Evolutionary conservation across 176 grass and related monocot genomes (phyloP), one percentile per base, ranked within the genome.

Genomic region (Bothriochloa decipiens): DNA sequence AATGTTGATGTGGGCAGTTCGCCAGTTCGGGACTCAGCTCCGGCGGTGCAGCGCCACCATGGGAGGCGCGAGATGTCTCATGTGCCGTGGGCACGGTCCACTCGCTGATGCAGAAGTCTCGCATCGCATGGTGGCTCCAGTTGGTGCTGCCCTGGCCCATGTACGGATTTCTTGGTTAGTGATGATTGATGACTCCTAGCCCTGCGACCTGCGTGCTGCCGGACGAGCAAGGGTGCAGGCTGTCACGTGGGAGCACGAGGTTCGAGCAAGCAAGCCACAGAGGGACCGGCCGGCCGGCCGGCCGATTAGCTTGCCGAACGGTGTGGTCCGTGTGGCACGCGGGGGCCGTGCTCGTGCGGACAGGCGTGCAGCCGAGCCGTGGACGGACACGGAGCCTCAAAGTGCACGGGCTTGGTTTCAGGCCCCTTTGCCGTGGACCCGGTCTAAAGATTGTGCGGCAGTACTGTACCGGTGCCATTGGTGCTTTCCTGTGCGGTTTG

Each of bases 161-260:
- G 77, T 41, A 50, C 78, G 71, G 32, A 28, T 15, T 12, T 55
- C 33, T 73, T 33, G 42, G 16, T 4, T n/a, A 42, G 2, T 15
- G n/a, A 26, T 27, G 65, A 63, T 63, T 10, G 3, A 27, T 28
- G n/a, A 62, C 50, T 8, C 50, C 60, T 35, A n/a, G 46, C 73
- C 57, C 28, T 28, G 62, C 40, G 53, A 23, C 55, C 67, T 82
- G 66, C 67, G 75, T 62, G 61, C 47, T 76, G 40, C 85, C 78
- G 18, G 23, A 12, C 70, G 58, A 83, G 70, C 70, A 63, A 81
- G 46, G 52, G 18, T 20, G 25, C 83, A 46, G 70, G 77, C 53
- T 33, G 12, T 36, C 89, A 90, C 84, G 41, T 87, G 75, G 75
- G 68, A 87, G 88, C 80, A 16, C 67, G 68, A 49, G 26, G 58